Evolutionary conservation across 1,139 yeast genomes (phyloP), one percentile per base, ranked within the genome.

Genomic region (Yamadazyma siamensis): DNA sequence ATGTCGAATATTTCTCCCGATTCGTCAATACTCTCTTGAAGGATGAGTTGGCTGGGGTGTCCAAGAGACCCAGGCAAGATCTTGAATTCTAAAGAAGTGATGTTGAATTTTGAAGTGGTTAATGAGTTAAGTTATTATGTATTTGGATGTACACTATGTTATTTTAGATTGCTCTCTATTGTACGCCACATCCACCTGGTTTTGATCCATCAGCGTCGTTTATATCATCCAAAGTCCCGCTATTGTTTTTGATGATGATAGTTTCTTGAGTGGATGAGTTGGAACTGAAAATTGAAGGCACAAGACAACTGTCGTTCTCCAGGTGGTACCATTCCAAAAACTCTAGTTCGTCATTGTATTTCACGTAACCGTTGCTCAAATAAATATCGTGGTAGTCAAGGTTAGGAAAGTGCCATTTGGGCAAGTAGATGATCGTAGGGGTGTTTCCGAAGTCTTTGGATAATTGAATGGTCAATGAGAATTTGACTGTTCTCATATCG

Each of bases 311-410:
- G 14, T 31, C 16, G 5, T 21, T 29, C 12, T 30, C 36, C n/a
- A 27, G 17, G 49, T 84, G 94, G 44, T 65, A 63, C 96, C 96
- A 87, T 44, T 75, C 79, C 34, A 87, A 50, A 26, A 77, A 61
- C 40, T 81, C 85, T 13, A 63, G 55, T 4, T 61, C 53, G 8
- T 64, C 64, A 43, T 76, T 74, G 39, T 70, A 72, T 31, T 63
- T 62, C 41, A 77, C 71, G 14, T 56, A 41, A 35, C 95, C 96
- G 0, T 77, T 61, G 4, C 78, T 65, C 13, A 74, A 59, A 16
- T 55, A 56, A 18, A 67, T 65, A 23, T 68, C 74, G 9, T 57
- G 59, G 30, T 71, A 64, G 32, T 47, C 66, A 53, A 46, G 70
- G 65, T 26, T 61, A 30, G 51, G 77, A 46, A 69, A 87, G 50